Evolutionary conservation across 306 rosid genomes (phyloP), one percentile per base, ranked within the genome.

Genomic region (Boehmeria nivea): DNA sequence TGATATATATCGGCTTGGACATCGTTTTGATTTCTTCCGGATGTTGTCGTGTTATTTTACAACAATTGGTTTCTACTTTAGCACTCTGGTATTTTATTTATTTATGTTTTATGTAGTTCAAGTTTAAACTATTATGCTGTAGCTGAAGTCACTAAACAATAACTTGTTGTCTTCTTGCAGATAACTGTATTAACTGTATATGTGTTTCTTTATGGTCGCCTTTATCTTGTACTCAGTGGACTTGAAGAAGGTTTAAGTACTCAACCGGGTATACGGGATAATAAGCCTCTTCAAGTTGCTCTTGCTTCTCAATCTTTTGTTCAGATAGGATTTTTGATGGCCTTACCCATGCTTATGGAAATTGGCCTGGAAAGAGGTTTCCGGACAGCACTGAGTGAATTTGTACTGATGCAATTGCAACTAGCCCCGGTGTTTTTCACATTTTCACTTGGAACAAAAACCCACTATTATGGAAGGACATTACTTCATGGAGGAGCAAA

Each of bases 401-500:
- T 91, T 63, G 49, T 91, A 63, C 81, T 91, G 63, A 91, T 91
- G 96, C 96, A 91, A 74, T 60, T 91, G 76, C 98, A 91, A 72
- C 64, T 91, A 25, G 98, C 98, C 48, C 98, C 98, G 0, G 98
- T 91, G 39, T 91, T 91, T 74, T 91, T 91, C 71, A 91, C 98
- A 27, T 87, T 91, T 67, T 91, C 98, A 7, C 96, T 91, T 24
- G 96, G 96, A 58, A 91, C 98, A 16, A 91, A 87, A 67, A 91
- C 98, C 31, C 98, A 91, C 77, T 91, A 91, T 76, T 91, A 67
- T 50, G 98, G 98, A 57, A 85, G 98, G 76, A 91, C 98, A 23
- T 78, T 91, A 68, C 98, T 91, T 68, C 96, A 87, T 64, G 96
- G 98, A 52, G 98, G 98, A 53, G 96, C 98, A 17, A 91, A 91